Conservation (phyloP, 2,329 filamentous ascomycete genomes). For the Aspergillus felis region DNA sequence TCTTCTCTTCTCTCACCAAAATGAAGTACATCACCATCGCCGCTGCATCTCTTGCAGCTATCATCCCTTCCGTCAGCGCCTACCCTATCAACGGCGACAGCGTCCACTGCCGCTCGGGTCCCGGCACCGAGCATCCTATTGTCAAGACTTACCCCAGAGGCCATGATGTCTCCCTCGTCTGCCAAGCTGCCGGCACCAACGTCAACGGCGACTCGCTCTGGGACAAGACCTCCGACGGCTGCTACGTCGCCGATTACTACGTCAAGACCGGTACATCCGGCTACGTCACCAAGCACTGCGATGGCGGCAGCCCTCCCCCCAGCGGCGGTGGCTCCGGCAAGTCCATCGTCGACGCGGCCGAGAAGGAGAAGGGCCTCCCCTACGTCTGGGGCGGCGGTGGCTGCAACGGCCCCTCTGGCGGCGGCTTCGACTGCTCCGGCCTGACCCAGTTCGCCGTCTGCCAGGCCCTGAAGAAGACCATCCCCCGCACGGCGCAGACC, state of each 20-base stretch:
- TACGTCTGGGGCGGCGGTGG: slow-evolving; percentile 25
- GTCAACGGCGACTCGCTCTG: slow-evolving; percentile 14
- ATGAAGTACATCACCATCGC: slow-evolving; percentile 10
- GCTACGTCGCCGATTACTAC: slow-evolving; percentile 19
- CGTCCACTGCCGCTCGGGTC: slow-evolving; percentile 17
- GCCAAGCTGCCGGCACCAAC: slow-evolving; percentile 9
- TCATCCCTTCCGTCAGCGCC: slow-evolving; percentile 17
- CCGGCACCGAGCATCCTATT: slow-evolving; percentile 13
- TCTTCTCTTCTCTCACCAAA: background rate
- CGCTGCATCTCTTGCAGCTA: slow-evolving; percentile 12
- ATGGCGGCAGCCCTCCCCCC: background rate
- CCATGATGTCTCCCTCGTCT: slow-evolving; percentile 10
- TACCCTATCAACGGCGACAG: slow-evolving; percentile 8
- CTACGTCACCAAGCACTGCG: slow-evolving; percentile 14
- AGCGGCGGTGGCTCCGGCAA: slow-evolving; percentile 2
- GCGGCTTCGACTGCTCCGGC: slow-evolving; percentile 25
- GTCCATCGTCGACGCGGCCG: slow-evolving; percentile 19
- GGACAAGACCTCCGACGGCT: slow-evolving; percentile 18
- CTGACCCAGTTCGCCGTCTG: slow-evolving; percentile 24
- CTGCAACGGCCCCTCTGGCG: slow-evolving; percentile 17
- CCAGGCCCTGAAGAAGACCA: slow-evolving; percentile 16
- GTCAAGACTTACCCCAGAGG: slow-evolving; percentile 13
- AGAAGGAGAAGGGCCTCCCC: slow-evolving; percentile 20
- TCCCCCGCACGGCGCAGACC: slow-evolving; percentile 21
- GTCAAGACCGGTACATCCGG: slow-evolving; percentile 12